These are phyloP conservation scores for Helichrysum umbraculigerum DNA, from an alignment of 129 eudicot genomes.

Conservation along the genomic window DNA sequence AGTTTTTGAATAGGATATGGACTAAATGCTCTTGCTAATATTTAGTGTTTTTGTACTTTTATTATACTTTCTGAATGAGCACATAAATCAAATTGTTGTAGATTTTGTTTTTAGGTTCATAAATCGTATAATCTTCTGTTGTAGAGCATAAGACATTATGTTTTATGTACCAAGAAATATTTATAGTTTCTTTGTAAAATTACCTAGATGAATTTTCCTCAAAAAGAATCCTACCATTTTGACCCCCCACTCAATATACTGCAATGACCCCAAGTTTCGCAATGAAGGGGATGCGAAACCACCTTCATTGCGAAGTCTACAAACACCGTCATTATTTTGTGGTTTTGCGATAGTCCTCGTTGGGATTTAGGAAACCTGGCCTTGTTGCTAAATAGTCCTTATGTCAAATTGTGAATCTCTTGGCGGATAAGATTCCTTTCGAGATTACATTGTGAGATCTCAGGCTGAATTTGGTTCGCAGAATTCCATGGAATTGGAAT, in stretches of 20 bases:
- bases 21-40: too few relatives aligned
- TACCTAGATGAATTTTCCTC: too few relatives aligned
- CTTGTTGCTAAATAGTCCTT: neutral
- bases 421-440: neutral
- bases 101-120: neutral
- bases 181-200: neutral
- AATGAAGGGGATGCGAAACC: neutral
- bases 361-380: neutral
- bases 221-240: too few relatives aligned
- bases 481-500: too few relatives aligned
- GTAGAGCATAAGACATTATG: too few relatives aligned
- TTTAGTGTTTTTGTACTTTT: too few relatives aligned
- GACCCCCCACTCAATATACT: neutral
- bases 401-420: neutral
- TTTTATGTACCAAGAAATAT: neutral
- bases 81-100: neutral
- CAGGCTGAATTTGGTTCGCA: too few relatives aligned
- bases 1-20: too few relatives aligned
- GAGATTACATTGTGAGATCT: neutral
- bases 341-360: too few relatives aligned
- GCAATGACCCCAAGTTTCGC: neutral
- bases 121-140: neutral
- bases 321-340: too few relatives aligned
- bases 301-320: neutral
- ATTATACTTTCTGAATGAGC: neutral